Percentiles rank a stretch among this genome's conserved stretches.
Evolutionary conservation across 225 moss, liverwort and hornwort genomes (phyloP).

Genomic region (Polytrichum formosum): DNA sequence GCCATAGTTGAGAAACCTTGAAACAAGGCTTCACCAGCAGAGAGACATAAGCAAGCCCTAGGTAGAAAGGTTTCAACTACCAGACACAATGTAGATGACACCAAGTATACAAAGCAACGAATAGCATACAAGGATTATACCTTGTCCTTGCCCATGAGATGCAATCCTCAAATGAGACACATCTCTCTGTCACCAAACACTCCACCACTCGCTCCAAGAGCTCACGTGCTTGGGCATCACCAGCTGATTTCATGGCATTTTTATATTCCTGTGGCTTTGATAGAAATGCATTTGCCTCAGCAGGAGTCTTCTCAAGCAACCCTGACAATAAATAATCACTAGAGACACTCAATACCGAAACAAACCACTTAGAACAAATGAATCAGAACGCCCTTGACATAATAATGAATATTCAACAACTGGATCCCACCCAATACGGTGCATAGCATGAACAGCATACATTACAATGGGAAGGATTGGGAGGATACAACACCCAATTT

Average conservation of each 20-base stretch:
- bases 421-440: no score
- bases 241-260: slow-evolving; percentile 66
- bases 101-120: background rate
- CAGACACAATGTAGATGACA: no score
- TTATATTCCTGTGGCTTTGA: slow-evolving; percentile 80
- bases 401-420: no score
- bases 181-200: slow-evolving; percentile 79
- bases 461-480: background rate
- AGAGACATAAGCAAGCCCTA: background rate
- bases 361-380: no score
- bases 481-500: background rate
- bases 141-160: slow-evolving; percentile 66
- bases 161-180: slow-evolving; percentile 75
- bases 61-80: no score
- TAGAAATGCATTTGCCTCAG: slow-evolving; percentile 78
- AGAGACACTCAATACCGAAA: no score
- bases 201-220: slow-evolving; percentile 89
- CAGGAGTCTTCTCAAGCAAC: slow-evolving; percentile 88
- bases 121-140: background rate
- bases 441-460: no score
- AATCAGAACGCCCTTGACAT: no score
- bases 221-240: slow-evolving; percentile 92
- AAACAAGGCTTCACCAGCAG: background rate
- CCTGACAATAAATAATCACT: slow-evolving; percentile 1
- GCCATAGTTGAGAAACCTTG: no score